A percentile compares a stretch with the other conserved stretches of the same genome.
phyloP scores from a whole-genome alignment of 2,329 filamentous ascomycete genomes.

The Sporothrix phasma region DNA sequence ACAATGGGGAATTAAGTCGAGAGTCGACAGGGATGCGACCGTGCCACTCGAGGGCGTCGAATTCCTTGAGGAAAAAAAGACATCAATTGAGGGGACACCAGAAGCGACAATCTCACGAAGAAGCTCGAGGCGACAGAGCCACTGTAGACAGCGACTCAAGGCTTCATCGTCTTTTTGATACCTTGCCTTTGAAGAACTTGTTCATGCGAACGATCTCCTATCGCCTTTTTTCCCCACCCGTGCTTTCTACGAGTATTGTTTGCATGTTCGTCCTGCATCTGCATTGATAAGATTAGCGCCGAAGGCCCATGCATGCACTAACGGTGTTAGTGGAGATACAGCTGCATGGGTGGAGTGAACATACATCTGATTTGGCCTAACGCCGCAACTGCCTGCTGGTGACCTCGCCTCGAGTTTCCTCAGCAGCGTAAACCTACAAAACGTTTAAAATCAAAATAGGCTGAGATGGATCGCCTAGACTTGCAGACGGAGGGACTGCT shows the following conservation, averaged over 20 bases:
- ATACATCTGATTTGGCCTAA: background rate
- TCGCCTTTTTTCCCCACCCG: background rate
- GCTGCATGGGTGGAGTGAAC: background rate
- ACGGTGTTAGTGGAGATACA: background rate
- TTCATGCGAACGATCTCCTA: background rate
- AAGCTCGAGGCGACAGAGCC: slow-evolving; percentile 7
- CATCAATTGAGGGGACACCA: background rate
- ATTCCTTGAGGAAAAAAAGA: background rate
- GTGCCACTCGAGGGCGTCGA: too few relatives aligned
- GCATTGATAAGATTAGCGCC: slow-evolving; percentile 2
- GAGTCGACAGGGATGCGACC: background rate
- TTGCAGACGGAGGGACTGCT: background rate
- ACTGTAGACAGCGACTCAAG: background rate
- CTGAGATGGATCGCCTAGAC: background rate
- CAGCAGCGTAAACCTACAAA: background rate
- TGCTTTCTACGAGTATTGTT: too few relatives aligned
- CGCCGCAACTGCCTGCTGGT: background rate
- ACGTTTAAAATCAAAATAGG: too few relatives aligned
- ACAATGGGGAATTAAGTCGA: background rate
- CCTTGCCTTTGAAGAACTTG: background rate
- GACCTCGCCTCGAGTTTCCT: slow-evolving; percentile 7
- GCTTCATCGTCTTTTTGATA: background rate
- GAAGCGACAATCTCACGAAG: background rate
- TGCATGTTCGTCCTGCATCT: background rate
- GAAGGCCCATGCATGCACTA: background rate